A percentile compares a stretch with the other conserved stretches of the same genome.
phyloP scores from a whole-genome alignment of 306 rosid species.

The Dryas drummondii region DNA sequence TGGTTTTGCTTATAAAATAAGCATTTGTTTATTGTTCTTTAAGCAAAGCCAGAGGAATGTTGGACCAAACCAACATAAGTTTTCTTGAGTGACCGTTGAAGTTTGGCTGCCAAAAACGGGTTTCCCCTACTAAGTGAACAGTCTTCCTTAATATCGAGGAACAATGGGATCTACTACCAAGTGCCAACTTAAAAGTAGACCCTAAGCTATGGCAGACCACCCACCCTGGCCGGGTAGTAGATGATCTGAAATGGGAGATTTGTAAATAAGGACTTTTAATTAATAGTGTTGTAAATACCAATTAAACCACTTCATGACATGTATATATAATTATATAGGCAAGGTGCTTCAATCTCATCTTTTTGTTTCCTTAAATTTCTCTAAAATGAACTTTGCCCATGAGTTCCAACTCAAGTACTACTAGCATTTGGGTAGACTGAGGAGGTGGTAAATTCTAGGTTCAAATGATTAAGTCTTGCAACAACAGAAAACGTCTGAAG shows the following conservation, averaged over 20 bases:
- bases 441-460: no score
- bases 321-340: background rate
- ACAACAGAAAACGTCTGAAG: no score
- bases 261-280: background rate
- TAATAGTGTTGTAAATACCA: background rate
- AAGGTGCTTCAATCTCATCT: background rate
- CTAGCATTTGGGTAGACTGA: no score
- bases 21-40: slow-evolving; percentile 4
- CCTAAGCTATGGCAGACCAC: slow-evolving; percentile 35
- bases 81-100: slow-evolving; percentile 46
- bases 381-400: no score
- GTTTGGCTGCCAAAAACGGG: slow-evolving; percentile 54
- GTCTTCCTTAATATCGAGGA: slow-evolving; percentile 3
- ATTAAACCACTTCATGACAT: background rate
- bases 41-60: slow-evolving; percentile 23
- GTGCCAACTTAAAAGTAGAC: slow-evolving; percentile 24
- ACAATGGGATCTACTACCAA: slow-evolving; percentile 24
- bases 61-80: slow-evolving; percentile 29
- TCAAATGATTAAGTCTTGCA: no score
- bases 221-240: slow-evolving; percentile 26
- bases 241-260: background rate
- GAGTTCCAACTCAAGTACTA: no score
- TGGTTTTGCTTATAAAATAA: slow-evolving; percentile 27
- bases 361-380: no score
- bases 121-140: background rate